Evolutionary conservation across 2,329 filamentous ascomycete genomes (phyloP), one percentile per base, ranked within the genome.

Genomic region (Colletotrichum incanum): DNA sequence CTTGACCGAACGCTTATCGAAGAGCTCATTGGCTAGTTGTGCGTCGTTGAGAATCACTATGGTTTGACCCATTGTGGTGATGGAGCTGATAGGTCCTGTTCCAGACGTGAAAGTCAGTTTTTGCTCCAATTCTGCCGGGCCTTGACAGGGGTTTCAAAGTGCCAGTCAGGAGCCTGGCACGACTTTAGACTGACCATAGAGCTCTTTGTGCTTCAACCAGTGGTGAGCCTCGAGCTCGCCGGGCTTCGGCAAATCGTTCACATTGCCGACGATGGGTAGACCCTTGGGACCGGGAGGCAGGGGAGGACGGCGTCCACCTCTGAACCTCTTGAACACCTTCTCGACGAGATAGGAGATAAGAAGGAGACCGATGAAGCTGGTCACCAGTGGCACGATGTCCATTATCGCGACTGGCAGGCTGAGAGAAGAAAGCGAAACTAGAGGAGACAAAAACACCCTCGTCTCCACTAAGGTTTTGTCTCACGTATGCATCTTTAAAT

Each of bases 211-310:
- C 55, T 79, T 76, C 1, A 81, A 54, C 81, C 81, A 84, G 65
- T 83, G 79, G 41, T 78, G 73, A 73, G 75, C 80, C 43, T 82
- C 81, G 1, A 76, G 76, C 12, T 64, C 63, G 5, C 77, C 79
- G 1, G 74, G 63, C 0, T 80, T 76, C 1, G 86, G 86, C n/a
- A 87, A 74, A 72, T 88, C 85, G 4, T 76, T 76, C 11, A 87
- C 71, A 73, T 88, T 88, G 9, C 86, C 86, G 12, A 88, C 50
- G 2, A 88, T 54, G 0, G 85, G 84, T 11, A 84, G 74, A 0
- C 79, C 79, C 12, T 70, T 78, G 74, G 76, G 82, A 45, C 75
- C 80, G 56, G 74, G 80, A 52, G 71, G 79, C 2, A 71, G 37
- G 3, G 54, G 68, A 31, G 54, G 71, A 14, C 55, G 71, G 12